These are phyloP conservation scores for Boletus eberwhitei DNA, from an alignment of 768 basidiomycete species.

Conservation along the genomic window DNA sequence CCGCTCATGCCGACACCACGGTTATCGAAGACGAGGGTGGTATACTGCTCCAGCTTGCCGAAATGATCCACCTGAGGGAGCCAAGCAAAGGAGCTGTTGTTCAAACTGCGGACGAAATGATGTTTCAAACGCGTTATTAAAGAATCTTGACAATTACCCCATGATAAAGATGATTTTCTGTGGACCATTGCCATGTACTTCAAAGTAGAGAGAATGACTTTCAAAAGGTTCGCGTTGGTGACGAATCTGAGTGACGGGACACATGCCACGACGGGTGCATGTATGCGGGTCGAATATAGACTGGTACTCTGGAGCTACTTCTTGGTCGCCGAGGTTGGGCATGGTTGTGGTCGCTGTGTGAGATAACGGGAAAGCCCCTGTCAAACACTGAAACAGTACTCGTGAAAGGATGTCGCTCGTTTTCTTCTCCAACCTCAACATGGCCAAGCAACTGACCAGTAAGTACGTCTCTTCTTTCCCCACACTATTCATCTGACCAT, in stretches of 20 bases:
- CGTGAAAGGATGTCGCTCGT: too few species aligned
- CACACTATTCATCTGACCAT: background rate
- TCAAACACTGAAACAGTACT: too few species aligned
- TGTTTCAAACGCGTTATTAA: background rate
- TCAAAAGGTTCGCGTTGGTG: slow-evolving; percentile 49
- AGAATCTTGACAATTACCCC: slow-evolving; percentile 43
- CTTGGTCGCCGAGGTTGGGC: slow-evolving; percentile 9
- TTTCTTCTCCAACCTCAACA: background rate
- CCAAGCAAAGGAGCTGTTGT: slow-evolving; percentile 65
- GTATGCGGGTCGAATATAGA: slow-evolving; percentile 60
- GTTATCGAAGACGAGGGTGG: slow-evolving; percentile 77
- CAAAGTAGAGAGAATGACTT: slow-evolving; percentile 76
- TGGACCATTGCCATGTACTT: slow-evolving; percentile 67
- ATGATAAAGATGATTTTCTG: slow-evolving; percentile 73
- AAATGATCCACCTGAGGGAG: slow-evolving; percentile 63
- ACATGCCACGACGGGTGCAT: slow-evolving; percentile 68
- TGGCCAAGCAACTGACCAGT: slow-evolving; percentile 3
- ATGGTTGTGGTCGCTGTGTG: slow-evolving; percentile 2
- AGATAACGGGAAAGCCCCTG: background rate
- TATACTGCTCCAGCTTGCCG: slow-evolving; percentile 48
- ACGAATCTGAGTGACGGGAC: slow-evolving; percentile 58
- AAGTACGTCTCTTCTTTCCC: background rate
- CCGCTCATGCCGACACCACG: slow-evolving; percentile 78
- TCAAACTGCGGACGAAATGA: slow-evolving; percentile 42
- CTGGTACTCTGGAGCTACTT: slow-evolving; percentile 19